Percentiles rank a stretch among this genome's conserved stretches.
Evolutionary conservation across 768 basidiomycete species (phyloP).

Genomic region (Crucibulum laeve): DNA sequence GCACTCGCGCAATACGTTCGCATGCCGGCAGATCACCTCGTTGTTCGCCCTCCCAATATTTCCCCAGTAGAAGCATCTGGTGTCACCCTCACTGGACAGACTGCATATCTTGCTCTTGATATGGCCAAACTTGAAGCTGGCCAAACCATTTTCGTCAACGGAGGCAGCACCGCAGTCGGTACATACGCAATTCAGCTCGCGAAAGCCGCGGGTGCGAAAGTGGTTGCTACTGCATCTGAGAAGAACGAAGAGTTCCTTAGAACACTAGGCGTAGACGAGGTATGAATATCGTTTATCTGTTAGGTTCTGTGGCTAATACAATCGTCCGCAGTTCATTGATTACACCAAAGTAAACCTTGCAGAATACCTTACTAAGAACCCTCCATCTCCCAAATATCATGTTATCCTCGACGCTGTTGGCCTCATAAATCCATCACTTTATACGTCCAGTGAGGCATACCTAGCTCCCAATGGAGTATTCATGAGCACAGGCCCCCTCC

Average conservation of each 20-base stretch:
- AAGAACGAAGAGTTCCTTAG: slow-evolving; percentile 59
- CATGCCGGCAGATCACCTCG: slow-evolving; percentile 37
- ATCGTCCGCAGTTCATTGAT: slow-evolving; percentile 45
- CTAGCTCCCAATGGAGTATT: slow-evolving; percentile 50
- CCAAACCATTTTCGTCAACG: slow-evolving; percentile 64
- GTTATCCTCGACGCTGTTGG: slow-evolving; percentile 60
- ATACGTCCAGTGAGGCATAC: slow-evolving; percentile 44
- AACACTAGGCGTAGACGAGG: slow-evolving; percentile 62
- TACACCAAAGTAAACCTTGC: slow-evolving; percentile 51
- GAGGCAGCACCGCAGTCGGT: slow-evolving; percentile 67
- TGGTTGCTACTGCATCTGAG: slow-evolving; percentile 55
- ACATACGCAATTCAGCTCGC: slow-evolving; percentile 70
- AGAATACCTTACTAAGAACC: slow-evolving; percentile 36
- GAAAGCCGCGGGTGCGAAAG: slow-evolving; percentile 56
- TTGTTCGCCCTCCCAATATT: slow-evolving; percentile 42
- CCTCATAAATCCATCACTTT: slow-evolving; percentile 42
- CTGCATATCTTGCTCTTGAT: slow-evolving; percentile 53
- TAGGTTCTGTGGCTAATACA: background rate
- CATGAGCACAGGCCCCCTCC: slow-evolving; percentile 47
- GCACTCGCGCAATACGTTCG: slow-evolving; percentile 53
- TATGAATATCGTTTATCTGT: slow-evolving; percentile 17
- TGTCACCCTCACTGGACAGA: slow-evolving; percentile 51
- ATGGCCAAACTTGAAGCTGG: slow-evolving; percentile 48
- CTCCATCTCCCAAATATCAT: slow-evolving; percentile 49
- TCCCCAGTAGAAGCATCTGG: slow-evolving; percentile 57